These are phyloP conservation scores for Ogataea trehalophila DNA, from an alignment of 805 yeast genomes.

Conservation along the genomic window DNA sequence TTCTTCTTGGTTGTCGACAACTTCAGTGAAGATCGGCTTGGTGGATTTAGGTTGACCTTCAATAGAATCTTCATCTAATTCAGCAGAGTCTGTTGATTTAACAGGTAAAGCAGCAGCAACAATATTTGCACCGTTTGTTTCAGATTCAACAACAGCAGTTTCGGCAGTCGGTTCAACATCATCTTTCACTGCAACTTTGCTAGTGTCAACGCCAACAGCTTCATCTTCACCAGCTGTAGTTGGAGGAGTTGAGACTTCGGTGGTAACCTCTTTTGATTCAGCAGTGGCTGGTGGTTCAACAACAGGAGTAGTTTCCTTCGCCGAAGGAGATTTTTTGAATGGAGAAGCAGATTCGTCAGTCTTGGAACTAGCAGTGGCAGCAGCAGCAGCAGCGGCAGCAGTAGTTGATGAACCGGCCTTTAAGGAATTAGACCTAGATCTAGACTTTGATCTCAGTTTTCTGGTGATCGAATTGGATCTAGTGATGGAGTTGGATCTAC, in stretches of 20 bases:
- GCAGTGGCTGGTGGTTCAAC: conserved; percentile 5
- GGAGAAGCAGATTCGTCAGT: conserved; percentile 12
- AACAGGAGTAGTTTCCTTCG: conserved; percentile 11
- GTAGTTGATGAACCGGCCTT: conserved; percentile 29
- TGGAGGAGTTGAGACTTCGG: conserved; percentile 2
- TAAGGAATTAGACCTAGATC: conserved; percentile 20
- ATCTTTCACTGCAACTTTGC: too few relatives aligned
- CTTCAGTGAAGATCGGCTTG: conserved; percentile 30
- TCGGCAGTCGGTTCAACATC: background rate
- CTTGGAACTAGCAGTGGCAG: conserved; percentile 6
- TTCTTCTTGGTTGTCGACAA: conserved; percentile 21
- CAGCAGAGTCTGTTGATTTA: conserved; percentile 10
- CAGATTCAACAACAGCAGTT: conserved; percentile 8
- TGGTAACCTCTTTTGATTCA: conserved; percentile 1
- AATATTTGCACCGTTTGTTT: background rate
- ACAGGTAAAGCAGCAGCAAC: too few relatives aligned
- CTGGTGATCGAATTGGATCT: background rate
- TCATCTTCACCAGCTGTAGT: conserved; percentile 3
- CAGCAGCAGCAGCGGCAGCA: conserved; percentile 31
- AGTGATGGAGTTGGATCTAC: conserved; percentile 16
- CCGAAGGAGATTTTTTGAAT: background rate
- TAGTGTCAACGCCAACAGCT: background rate
- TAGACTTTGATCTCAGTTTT: conserved; percentile 1
- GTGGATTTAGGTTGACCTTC: conserved; percentile 11
- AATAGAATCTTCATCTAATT: conserved; percentile 19